These are phyloP conservation scores for Chiua virens DNA, from an alignment of 768 basidiomycete genomes.

Conservation along the genomic window DNA sequence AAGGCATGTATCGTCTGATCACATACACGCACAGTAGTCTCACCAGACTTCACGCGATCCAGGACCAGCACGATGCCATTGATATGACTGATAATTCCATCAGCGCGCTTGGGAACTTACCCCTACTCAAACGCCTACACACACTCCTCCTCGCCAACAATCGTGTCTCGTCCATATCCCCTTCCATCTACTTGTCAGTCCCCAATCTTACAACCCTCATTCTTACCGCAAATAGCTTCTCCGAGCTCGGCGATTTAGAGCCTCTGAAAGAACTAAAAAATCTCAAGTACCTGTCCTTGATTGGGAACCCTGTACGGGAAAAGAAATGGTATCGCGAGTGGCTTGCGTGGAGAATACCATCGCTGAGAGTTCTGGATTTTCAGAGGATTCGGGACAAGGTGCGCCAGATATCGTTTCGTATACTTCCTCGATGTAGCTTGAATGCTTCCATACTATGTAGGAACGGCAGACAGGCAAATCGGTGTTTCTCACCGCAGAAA, in stretches of 20 bases:
- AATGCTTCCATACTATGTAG: slow-evolving; percentile 43
- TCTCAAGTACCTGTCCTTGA: slow-evolving; percentile 72
- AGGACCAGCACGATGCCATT: slow-evolving; percentile 94
- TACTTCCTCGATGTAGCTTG: slow-evolving; percentile 23
- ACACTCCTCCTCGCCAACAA: slow-evolving; percentile 90
- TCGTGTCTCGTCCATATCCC: slow-evolving; percentile 79
- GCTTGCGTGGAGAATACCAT: slow-evolving; percentile 86
- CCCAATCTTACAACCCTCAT: slow-evolving; percentile 84
- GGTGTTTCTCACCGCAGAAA: slow-evolving; percentile 80
- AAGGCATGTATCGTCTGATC: slow-evolving; percentile 50
- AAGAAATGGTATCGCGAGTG: slow-evolving; percentile 97
- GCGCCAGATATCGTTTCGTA: slow-evolving; percentile 42
- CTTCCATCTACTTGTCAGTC: slow-evolving; percentile 77
- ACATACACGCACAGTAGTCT: slow-evolving; percentile 9
- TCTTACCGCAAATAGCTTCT: slow-evolving; percentile 79
- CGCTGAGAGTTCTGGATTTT: slow-evolving; percentile 91
- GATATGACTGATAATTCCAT: slow-evolving; percentile 94
- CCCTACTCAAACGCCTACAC: slow-evolving; percentile 78
- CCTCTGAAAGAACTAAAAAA: slow-evolving; percentile 73
- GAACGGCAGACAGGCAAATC: slow-evolving; percentile 75
- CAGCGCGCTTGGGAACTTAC: slow-evolving; percentile 78
- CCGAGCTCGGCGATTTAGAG: slow-evolving; percentile 83
- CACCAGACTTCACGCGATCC: slow-evolving; percentile 11
- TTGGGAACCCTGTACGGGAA: slow-evolving; percentile 84
- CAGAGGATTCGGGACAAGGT: slow-evolving; percentile 95